Evolutionary conservation across 2,329 filamentous ascomycete genomes (phyloP).

Genomic region (Akanthomyces dipterigenus): DNA sequence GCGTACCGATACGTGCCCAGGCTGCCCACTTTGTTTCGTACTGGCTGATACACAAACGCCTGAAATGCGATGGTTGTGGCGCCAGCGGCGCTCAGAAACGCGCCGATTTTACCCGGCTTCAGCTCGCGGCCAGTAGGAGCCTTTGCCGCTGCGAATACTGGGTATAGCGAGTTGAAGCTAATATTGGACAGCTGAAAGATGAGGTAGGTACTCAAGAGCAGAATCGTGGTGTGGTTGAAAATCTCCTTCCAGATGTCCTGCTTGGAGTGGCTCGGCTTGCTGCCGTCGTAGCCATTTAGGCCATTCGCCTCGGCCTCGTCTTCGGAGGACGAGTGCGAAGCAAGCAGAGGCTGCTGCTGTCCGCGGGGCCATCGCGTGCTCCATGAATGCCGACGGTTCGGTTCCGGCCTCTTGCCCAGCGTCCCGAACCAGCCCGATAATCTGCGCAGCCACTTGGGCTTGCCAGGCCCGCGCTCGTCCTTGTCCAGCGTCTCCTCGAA

Average conservation of each 20-base stretch:
- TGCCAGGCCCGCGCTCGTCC: conserved; percentile 22
- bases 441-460: conserved; percentile 28
- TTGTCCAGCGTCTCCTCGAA: conserved; percentile 68
- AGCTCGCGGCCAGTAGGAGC: conserved; percentile 72
- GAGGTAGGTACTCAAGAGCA: conserved; percentile 78
- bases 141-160: conserved; percentile 76
- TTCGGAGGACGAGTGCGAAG: conserved; percentile 20
- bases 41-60: conserved; percentile 70
- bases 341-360: conserved; percentile 24
- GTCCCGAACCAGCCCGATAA: conserved; percentile 22
- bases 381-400: conserved; percentile 28
- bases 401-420: background rate
- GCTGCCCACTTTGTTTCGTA: conserved; percentile 78
- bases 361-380: conserved; percentile 31
- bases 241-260: conserved; percentile 45
- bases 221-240: conserved; percentile 72
- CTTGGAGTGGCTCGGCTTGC: conserved; percentile 26
- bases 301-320: conserved; percentile 17
- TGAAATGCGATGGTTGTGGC: conserved; percentile 85
- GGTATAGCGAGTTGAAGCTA: conserved; percentile 90
- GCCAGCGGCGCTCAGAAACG: conserved; percentile 79
- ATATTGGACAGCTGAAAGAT: conserved; percentile 93
- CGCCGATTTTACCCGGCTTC: conserved; percentile 71
- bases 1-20: conserved; percentile 75
- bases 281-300: conserved; percentile 17